Percentiles rank a stretch among this genome's conserved stretches.
Conservation (phyloP, 306 rosid species). For the Cucurbita argyrosperma region DNA sequence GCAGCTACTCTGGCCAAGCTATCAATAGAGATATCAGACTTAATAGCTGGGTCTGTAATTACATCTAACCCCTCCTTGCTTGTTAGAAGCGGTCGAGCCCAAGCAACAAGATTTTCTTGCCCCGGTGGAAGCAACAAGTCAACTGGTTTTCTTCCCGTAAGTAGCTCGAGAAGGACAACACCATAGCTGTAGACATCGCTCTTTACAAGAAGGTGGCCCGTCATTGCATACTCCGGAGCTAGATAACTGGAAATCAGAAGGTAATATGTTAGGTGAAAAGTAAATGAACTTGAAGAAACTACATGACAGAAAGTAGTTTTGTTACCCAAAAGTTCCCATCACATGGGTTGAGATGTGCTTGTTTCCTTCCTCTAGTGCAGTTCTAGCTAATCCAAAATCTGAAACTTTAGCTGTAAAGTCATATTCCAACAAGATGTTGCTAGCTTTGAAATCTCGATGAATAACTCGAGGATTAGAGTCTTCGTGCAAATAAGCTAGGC, state of each 20-base stretch:
- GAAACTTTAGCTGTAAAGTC: conserved; percentile 90
- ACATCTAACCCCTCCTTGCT: conserved; percentile 53
- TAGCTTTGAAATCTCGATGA: conserved; percentile 89
- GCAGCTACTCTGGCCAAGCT: conserved; percentile 76
- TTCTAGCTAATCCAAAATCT: conserved; percentile 93
- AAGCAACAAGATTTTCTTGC: conserved; percentile 81
- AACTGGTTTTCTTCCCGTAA: conserved; percentile 92
- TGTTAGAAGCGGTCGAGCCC: conserved; percentile 88
- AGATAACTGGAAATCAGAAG: conserved; percentile 49
- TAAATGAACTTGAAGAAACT: neutral
- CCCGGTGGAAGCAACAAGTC: conserved; percentile 84
- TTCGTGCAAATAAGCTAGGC: conserved; percentile 85
- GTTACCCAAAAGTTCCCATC: conserved; percentile 97
- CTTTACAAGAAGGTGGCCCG: conserved; percentile 91
- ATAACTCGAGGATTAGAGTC: conserved; percentile 94
- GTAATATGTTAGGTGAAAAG: neutral
- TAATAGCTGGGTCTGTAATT: conserved; percentile 56
- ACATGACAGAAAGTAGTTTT: neutral
- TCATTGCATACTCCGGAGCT: conserved; percentile 99
- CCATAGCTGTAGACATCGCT: conserved; percentile 98
- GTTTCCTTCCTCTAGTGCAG: conserved; percentile 76
- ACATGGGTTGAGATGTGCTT: conserved; percentile 95
- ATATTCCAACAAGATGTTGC: conserved; percentile 80
- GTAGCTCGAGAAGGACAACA: conserved; percentile 87
- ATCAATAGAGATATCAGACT: conserved; percentile 32